These are phyloP conservation scores for Nannochloropsis salina DNA, from an alignment of 108 stramenopile genomes.

Conservation along the genomic window DNA sequence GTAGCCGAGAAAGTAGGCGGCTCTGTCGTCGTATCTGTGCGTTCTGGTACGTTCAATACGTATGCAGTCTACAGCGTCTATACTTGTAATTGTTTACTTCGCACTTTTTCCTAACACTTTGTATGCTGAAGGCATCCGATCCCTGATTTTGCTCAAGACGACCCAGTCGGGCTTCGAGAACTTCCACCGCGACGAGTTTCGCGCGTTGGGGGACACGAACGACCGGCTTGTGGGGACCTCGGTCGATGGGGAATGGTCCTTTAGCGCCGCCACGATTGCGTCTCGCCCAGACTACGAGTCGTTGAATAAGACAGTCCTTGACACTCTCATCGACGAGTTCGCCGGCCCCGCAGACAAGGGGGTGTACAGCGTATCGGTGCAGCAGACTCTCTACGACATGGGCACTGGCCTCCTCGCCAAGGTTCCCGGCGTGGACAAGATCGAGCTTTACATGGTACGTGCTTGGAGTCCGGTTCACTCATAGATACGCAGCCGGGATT, in stretches of 20 bases:
- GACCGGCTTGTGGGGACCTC: slow-evolving; percentile 52
- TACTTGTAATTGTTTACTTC: neutral
- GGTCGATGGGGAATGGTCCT: slow-evolving; percentile 51
- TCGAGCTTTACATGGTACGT: slow-evolving; percentile 45
- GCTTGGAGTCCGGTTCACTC: neutral
- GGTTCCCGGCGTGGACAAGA: slow-evolving; percentile 34
- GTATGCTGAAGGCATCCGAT: slow-evolving; percentile 1
- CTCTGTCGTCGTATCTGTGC: neutral
- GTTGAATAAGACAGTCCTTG: slow-evolving; percentile 31
- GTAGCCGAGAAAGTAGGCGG: neutral
- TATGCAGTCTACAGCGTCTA: neutral
- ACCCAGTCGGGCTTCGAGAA: slow-evolving; percentile 55
- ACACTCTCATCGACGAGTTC: slow-evolving; percentile 46
- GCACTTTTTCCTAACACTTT: neutral
- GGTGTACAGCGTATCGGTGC: slow-evolving; percentile 52
- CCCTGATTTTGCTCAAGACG: slow-evolving; percentile 51
- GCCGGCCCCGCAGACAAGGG: slow-evolving; percentile 54
- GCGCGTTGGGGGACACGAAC: slow-evolving; percentile 48
- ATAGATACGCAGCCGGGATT: neutral
- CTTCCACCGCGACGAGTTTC: slow-evolving; percentile 50
- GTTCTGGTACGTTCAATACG: neutral
- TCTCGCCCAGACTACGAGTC: slow-evolving; percentile 21
- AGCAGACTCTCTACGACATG: slow-evolving; percentile 56
- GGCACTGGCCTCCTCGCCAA: slow-evolving; percentile 50
- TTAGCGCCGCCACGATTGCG: slow-evolving; percentile 14